A percentile compares a stretch with the other conserved stretches of the same genome.
Evolutionary conservation across 2,329 filamentous ascomycete species (phyloP).

Genomic region (Fusarium buharicum): DNA sequence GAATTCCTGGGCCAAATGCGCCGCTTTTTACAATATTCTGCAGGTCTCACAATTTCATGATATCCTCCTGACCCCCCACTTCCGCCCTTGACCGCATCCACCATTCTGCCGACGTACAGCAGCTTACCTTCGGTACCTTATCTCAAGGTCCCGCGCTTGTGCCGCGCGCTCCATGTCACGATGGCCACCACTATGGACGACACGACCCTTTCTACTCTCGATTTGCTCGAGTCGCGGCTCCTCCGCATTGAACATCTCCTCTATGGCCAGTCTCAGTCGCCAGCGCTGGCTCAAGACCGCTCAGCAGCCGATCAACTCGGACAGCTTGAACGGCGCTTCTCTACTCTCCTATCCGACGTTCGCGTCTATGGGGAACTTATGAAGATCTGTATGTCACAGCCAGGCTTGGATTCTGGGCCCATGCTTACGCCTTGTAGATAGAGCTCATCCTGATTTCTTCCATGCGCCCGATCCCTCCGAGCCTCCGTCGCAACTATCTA

Average conservation of each 20-base stretch:
- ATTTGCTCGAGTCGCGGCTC: conserved; percentile 68
- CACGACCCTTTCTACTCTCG: conserved; percentile 65
- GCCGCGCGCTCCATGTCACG: conserved; percentile 29
- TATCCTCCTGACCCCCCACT: conserved; percentile 44
- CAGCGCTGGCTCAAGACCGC: conserved; percentile 49
- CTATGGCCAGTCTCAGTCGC: conserved; percentile 57
- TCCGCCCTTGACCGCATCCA: conserved; percentile 36
- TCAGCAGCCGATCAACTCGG: conserved; percentile 59
- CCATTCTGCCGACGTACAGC: conserved; percentile 20
- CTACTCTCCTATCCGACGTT: conserved; percentile 59
- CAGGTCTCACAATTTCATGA: conserved; percentile 41
- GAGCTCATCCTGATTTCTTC: conserved; percentile 65
- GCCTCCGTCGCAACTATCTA: conserved; percentile 64
- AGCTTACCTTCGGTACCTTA: conserved; percentile 21
- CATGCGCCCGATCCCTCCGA: conserved; percentile 57
- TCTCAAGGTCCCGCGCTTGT: conserved; percentile 28
- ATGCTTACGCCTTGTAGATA: conserved; percentile 54
- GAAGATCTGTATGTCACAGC: conserved; percentile 64
- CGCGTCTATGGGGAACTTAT: conserved; percentile 69
- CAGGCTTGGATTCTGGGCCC: not conserved
- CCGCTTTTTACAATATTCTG: conserved; percentile 22
- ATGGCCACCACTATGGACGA: conserved; percentile 59
- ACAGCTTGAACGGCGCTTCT: conserved; percentile 65
- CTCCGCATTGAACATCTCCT: conserved; percentile 69
- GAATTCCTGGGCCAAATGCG: not conserved